Evolutionary conservation across 2,329 filamentous ascomycete species (phyloP), one percentile per base, ranked within the genome.

Genomic region (Cladophialophora immunda): DNA sequence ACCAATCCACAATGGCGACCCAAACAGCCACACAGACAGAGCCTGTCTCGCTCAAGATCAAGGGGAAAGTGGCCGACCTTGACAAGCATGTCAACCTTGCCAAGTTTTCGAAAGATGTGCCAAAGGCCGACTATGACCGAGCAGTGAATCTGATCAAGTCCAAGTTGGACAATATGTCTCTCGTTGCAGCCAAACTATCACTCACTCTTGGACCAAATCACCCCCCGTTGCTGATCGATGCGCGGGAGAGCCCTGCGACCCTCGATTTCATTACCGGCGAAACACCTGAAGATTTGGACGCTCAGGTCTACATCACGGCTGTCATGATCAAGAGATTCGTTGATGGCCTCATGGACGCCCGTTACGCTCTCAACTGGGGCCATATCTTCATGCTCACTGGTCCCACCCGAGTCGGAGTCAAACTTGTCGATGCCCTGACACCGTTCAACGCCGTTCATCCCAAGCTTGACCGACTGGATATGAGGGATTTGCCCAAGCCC

Each of bases 81-180:
- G 57, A 38, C 93, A 60, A 91, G 79, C 9, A 92, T 78, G 76
- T 97, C 94, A 22, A 97, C 85, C n/a, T 85, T 87, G 38, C 97
- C 80, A 3, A 86, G 87, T 64, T 64, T n/a, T 32, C 25, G 3
- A 50, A 27, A 3, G 22, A 57, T 17, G 61, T 64, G 19, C 27
- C 61, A 34, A 32, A 58, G 36, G 30, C 19, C 6, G 61, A 64
- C 34, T 64, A 64, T 22, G 61, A 57, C 15, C 34, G 32, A 19
- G 61, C 61, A 15, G 61, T 64, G 8, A 25, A 58, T 15, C 30
- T 64, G 3, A 64, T 64, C 53, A 56, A 36, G 34, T 29, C 32
- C 19, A 57, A 22, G 19, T 34, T 64, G 13, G 52, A 34, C 11
- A 32, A 64, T 13, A 64, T 64, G 61, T 57, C 61, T 50, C 61